Evolutionary conservation across 129 eudicot genomes (phyloP), one percentile per base, ranked within the genome.

Genomic region (Tanacetum coccineum): DNA sequence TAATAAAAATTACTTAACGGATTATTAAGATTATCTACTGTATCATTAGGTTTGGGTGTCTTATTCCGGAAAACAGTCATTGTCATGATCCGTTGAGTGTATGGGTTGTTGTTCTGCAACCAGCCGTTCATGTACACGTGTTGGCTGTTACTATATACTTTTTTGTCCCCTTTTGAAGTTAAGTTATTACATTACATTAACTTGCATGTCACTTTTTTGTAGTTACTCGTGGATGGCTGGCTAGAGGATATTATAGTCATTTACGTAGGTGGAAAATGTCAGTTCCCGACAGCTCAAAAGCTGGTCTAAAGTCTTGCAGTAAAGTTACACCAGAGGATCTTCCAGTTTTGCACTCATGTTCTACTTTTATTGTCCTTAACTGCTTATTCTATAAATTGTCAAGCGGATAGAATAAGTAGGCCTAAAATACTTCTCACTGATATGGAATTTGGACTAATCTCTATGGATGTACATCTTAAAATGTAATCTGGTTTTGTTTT

Each of bases 191-290:
- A 5, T 40, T 53, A 32, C 7, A 9, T 51, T 45, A 22, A 17
- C 4, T 28, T 0, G 4, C 30, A 11, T 30, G 11, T 42, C 22
- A 3, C n/a, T 0, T 65, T 70, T 75, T 64, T 68, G 54, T 88
- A 88, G 99, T 78, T 50, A 75, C 82, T 66, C 96, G 99, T 70
- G 93, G 96, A 58, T 87, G 87, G 88, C 84, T 89, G 87, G 86
- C 82, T 32, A 81, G 90, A 65, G 84, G 71, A 81, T 71, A 78
- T 59, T 66, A 76, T 52, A 66, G 59, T 61, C 79, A 74, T 73
- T n/a, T n/a, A n/a, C n/a, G n/a, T n/a, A n/a, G n/a, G n/a, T n/a
- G n/a, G n/a, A n/a, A n/a, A n/a, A n/a, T n/a, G n/a, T n/a, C n/a
- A n/a, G n/a, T n/a, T n/a, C n/a, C n/a, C n/a, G n/a, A n/a, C n/a